Percentiles rank a stretch among this genome's conserved stretches.
Conservation (phyloP, 2,329 filamentous ascomycete species). For the Microdochium trichocladiopsis region DNA sequence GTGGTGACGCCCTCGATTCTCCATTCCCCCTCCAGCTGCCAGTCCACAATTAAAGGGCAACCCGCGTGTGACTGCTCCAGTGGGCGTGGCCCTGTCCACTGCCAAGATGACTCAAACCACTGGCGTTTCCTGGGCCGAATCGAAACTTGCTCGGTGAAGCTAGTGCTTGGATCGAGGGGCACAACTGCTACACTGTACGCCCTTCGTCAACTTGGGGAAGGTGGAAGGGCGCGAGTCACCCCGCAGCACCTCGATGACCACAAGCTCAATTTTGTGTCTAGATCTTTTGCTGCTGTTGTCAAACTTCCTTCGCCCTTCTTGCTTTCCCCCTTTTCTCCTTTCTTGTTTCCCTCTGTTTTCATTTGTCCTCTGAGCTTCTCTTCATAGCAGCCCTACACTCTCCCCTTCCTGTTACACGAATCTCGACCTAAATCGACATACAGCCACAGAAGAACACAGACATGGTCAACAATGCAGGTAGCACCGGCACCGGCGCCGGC, state of each 20-base stretch:
- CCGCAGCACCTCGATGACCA: no score
- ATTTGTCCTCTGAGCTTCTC: neutral
- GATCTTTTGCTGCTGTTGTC: neutral
- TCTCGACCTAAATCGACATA: no score
- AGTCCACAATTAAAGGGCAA: neutral
- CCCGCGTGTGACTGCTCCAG: neutral
- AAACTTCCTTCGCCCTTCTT: neutral
- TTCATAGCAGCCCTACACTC: neutral
- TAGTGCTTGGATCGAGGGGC: no score
- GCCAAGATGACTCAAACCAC: no score
- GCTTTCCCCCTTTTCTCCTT: neutral
- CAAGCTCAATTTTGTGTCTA: no score
- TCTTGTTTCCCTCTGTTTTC: neutral
- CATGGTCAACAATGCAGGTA: conserved; percentile 12
- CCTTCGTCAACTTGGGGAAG: no score
- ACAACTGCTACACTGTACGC: no score
- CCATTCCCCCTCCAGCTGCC: neutral
- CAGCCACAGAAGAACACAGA: no score
- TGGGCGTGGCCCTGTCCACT: no score
- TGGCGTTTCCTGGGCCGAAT: no score
- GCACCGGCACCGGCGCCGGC: conserved; percentile 8
- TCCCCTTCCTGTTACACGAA: neutral
- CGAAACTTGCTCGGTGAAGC: no score
- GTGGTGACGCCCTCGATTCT: neutral
- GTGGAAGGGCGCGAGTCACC: no score